phyloP scores from a whole-genome alignment of 75 land plant genomes.

The Picea sitchensis region DNA sequence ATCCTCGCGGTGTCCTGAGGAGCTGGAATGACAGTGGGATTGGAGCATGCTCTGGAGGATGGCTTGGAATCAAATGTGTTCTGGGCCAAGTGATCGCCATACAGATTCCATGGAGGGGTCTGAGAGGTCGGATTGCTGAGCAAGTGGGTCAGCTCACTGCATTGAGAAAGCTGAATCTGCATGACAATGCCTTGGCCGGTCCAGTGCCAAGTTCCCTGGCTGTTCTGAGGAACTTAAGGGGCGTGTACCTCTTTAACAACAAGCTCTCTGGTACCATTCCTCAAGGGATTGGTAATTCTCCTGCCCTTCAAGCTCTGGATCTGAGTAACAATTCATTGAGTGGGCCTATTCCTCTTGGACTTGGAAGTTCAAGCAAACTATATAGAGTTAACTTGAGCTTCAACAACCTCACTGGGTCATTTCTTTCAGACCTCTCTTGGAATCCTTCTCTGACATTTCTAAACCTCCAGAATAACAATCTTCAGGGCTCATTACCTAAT shows the following conservation, averaged over 20 bases:
- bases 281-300: conserved; percentile 37
- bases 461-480: conserved; percentile 41
- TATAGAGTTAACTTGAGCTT: conserved; percentile 70
- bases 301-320: conserved; percentile 62
- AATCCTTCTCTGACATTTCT: conserved; percentile 44
- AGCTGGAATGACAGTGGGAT: conserved; percentile 82
- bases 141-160: conserved; percentile 68
- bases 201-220: conserved; percentile 62
- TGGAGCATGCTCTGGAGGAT: conserved; percentile 75
- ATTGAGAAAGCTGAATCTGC: conserved; percentile 84
- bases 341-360: conserved; percentile 41
- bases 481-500: conserved; percentile 55
- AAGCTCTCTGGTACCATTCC: conserved; percentile 67
- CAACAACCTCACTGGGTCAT: conserved; percentile 48
- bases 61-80: conserved; percentile 88
- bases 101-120: conserved; percentile 80
- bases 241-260: conserved; percentile 78
- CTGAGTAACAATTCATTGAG: conserved; percentile 55
- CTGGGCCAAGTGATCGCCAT: conserved; percentile 71
- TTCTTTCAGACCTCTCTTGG: conserved; percentile 34
- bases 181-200: conserved; percentile 67
- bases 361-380: conserved; percentile 46
- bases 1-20: conserved; percentile 45
- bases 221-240: conserved; percentile 60
- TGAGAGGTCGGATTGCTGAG: conserved; percentile 61